Percentiles rank a stretch among this genome's conserved stretches.
Conservation (phyloP, 805 yeast genomes). For the Candida takata region DNA sequence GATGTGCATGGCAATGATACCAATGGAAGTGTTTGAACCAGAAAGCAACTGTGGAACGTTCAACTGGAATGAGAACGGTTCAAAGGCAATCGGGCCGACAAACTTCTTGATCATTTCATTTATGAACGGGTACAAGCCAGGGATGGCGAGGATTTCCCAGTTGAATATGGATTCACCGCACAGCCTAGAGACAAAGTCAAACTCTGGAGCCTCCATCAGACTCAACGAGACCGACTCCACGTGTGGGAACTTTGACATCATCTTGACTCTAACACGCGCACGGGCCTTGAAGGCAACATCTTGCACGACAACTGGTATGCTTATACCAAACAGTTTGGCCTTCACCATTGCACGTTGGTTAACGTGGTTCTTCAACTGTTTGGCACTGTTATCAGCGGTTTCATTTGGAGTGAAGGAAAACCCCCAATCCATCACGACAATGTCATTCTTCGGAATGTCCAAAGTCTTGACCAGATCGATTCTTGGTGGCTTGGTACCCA, state of each 20-base stretch:
- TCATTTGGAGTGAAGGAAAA: conserved; percentile 91
- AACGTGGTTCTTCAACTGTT: conserved; percentile 77
- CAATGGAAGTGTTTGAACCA: conserved; percentile 82
- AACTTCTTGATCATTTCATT: conserved; percentile 81
- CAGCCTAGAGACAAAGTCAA: conserved; percentile 71
- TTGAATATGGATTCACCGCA: conserved; percentile 79
- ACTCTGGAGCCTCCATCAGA: conserved; percentile 76
- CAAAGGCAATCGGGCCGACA: conserved; percentile 79
- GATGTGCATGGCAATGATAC: conserved; percentile 68
- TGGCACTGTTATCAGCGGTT: conserved; percentile 71
- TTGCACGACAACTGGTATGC: conserved; percentile 73
- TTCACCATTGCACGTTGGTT: conserved; percentile 77
- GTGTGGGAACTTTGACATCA: conserved; percentile 91
- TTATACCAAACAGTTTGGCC: conserved; percentile 74
- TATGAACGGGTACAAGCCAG: conserved; percentile 79
- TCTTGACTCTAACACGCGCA: conserved; percentile 75
- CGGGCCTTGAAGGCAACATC: conserved; percentile 71
- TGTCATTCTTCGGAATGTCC: conserved; percentile 83
- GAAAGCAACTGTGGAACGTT: conserved; percentile 87
- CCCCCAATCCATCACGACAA: conserved; percentile 97
- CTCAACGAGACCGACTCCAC: conserved; percentile 85
- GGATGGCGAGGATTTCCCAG: conserved; percentile 80
- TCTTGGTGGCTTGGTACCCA: conserved; percentile 95
- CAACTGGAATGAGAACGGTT: conserved; percentile 89
- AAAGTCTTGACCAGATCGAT: conserved; percentile 85